These are phyloP conservation scores for Microbotryum violaceum DNA, from an alignment of 1,284 basidiomycete genomes.

Conservation along the genomic window DNA sequence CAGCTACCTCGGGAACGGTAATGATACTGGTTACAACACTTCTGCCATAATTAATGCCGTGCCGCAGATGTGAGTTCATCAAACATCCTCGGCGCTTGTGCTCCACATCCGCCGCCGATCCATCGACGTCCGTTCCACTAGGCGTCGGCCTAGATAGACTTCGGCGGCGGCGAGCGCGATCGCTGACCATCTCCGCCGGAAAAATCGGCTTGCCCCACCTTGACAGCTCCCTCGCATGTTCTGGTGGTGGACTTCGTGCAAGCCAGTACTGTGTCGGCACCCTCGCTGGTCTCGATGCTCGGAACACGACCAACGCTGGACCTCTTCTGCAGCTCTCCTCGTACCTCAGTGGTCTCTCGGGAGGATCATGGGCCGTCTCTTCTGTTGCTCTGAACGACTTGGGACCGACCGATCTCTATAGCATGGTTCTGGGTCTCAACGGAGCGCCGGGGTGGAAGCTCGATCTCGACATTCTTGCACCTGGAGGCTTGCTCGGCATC, in stretches of 20 bases:
- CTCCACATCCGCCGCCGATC: too few relatives aligned
- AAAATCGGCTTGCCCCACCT: background rate
- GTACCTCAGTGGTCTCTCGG: constrained; percentile 57
- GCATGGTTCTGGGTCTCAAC: constrained; percentile 30
- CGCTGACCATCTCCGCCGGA: too few relatives aligned
- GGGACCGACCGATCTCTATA: constrained; percentile 13
- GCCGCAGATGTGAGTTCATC: background rate
- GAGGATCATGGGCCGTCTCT: constrained; percentile 40
- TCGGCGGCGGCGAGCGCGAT: too few relatives aligned
- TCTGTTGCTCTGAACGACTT: constrained; percentile 28
- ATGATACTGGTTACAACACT: constrained; percentile 19
- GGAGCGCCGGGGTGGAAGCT: constrained; percentile 17
- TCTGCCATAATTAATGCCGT: background rate
- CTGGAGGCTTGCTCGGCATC: constrained; percentile 20
- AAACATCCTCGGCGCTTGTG: too few relatives aligned
- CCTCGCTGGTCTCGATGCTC: constrained; percentile 53
- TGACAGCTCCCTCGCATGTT: constrained; percentile 18
- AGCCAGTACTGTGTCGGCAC: constrained; percentile 56
- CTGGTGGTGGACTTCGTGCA: constrained; percentile 48
- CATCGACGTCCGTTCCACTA: too few relatives aligned
- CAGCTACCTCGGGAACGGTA: constrained; percentile 16
- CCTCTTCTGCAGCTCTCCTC: constrained; percentile 58
- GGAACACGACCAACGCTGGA: constrained; percentile 52
- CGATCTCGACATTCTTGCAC: constrained; percentile 20
- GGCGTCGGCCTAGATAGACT: too few relatives aligned